Evolutionary conservation across 192 early-diverging fungal species (phyloP).

Genomic region (Coemansia sp.): DNA sequence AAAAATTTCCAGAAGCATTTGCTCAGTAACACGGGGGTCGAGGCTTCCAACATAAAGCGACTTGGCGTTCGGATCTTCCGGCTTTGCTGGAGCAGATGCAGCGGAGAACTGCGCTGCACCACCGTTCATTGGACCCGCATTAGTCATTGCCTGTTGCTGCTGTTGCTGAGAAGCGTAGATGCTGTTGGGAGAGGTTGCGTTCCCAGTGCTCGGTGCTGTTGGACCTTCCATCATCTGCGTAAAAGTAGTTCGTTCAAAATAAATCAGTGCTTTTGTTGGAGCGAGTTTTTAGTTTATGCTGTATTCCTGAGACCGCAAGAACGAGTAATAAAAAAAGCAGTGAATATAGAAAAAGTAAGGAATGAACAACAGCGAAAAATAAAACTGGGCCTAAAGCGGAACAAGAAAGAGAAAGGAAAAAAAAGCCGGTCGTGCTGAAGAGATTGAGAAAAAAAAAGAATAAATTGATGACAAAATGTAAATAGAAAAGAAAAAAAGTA

Average conservation of each 20-base stretch:
- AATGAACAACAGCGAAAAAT: conserved; percentile 15
- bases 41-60: conserved; percentile 85
- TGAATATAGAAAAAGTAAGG: conserved; percentile 25
- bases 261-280: conserved; percentile 10
- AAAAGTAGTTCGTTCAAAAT: conserved; percentile 6
- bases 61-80: conserved; percentile 50
- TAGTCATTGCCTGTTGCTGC: conserved; percentile 36
- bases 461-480: conserved; percentile 17
- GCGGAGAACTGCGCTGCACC: conserved; percentile 45
- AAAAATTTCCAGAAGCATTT: conserved; percentile 74
- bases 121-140: conserved; percentile 12
- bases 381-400: conserved; percentile 6
- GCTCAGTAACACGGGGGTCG: conserved; percentile 77
- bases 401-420: conserved; percentile 6
- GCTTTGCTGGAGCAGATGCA: conserved; percentile 4
- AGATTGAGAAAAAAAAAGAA: conserved; percentile 13
- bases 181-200: conserved; percentile 24
- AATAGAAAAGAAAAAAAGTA: conserved; percentile 16
- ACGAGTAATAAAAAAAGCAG: conserved; percentile 12
- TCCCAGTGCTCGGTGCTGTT: conserved; percentile 18
- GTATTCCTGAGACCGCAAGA: not conserved
- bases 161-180: conserved; percentile 38
- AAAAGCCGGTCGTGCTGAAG: conserved; percentile 13
- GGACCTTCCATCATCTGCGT: conserved; percentile 48
- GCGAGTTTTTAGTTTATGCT: not conserved